Percentiles rank a stretch among this genome's conserved stretches.
These are phyloP conservation scores for Thermomucor indicae-seudaticae DNA, from an alignment of 371 early-diverging fungal species.

Conservation along the genomic window DNA sequence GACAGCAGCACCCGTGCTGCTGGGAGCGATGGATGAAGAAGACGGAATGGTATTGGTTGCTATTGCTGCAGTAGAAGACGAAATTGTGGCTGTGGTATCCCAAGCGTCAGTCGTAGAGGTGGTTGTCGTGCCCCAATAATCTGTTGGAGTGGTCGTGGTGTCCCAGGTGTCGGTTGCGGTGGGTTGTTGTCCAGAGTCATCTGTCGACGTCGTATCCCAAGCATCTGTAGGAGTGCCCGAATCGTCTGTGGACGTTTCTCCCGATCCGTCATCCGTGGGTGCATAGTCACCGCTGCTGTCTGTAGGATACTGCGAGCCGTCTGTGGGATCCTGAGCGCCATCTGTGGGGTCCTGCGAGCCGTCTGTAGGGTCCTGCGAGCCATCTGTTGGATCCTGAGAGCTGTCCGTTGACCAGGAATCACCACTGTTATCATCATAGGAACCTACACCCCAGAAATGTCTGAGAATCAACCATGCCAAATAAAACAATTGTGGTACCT, in stretches of 20 bases:
- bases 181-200: not conserved
- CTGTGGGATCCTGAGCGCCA: no score
- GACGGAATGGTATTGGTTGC: no score
- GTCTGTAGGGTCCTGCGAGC: no score
- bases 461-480: no score
- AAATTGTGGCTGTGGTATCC: slow-evolving; percentile 3
- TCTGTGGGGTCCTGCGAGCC: no score
- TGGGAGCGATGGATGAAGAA: no score
- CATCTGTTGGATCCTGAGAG: no score
- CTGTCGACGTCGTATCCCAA: slow-evolving; percentile 1
- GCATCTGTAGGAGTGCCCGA: not conserved
- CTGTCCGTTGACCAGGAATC: not conserved
- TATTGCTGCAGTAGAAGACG: no score
- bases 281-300: not conserved
- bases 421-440: not conserved
- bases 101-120: not conserved
- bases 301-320: not conserved
- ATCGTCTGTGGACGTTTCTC: not conserved
- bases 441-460: no score
- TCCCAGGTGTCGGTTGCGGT: slow-evolving; percentile 1
- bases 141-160: slow-evolving; percentile 3
- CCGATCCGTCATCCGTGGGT: not conserved
- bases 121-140: not conserved
- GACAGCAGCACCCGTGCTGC: not conserved
- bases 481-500: no score